These are phyloP conservation scores for Lycium barbarum DNA, from an alignment of 257 asterid species.

Conservation along the genomic window DNA sequence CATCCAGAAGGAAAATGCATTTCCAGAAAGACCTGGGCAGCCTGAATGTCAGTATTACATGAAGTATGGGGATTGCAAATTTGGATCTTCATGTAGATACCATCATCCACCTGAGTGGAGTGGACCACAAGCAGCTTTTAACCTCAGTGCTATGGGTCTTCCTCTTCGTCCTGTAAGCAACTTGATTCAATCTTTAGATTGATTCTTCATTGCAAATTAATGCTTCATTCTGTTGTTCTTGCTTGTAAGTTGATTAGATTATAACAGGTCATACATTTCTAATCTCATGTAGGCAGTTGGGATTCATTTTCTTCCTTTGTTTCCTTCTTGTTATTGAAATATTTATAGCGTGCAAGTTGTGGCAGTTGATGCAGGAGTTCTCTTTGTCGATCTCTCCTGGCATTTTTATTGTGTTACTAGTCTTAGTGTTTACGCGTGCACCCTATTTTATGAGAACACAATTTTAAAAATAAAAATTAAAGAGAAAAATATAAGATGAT, in stretches of 20 bases:
- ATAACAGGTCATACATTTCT: conserved; percentile 9
- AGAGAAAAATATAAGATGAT: too few relatives aligned
- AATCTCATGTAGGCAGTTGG: conserved; percentile 23
- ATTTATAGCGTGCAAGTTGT: background rate
- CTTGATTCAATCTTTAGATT: conserved; percentile 25
- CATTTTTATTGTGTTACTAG: background rate
- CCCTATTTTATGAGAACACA: too few relatives aligned
- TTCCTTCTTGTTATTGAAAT: conserved; percentile 22
- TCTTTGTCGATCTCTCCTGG: background rate
- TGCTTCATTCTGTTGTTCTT: background rate
- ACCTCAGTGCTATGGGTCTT: conserved; percentile 33
- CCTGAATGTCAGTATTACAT: conserved; percentile 75
- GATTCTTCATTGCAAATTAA: conserved; percentile 21
- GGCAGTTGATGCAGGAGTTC: conserved; percentile 25
- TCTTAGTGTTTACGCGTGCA: too few relatives aligned
- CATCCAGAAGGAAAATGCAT: conserved; percentile 53
- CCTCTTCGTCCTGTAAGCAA: conserved; percentile 34
- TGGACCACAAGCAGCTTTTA: conserved; percentile 49
- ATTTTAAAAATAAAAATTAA: too few relatives aligned
- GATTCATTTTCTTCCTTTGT: conserved; percentile 1
- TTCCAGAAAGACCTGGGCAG: conserved; percentile 76
- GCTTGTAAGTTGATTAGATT: conserved; percentile 19
- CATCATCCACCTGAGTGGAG: conserved; percentile 71
- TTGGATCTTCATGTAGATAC: conserved; percentile 71
- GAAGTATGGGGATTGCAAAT: conserved; percentile 76